A percentile compares a stretch with the other conserved stretches of the same genome.
phyloP scores from a whole-genome alignment of 2,329 filamentous ascomycete genomes.

The Rachicladosporium sp. region DNA sequence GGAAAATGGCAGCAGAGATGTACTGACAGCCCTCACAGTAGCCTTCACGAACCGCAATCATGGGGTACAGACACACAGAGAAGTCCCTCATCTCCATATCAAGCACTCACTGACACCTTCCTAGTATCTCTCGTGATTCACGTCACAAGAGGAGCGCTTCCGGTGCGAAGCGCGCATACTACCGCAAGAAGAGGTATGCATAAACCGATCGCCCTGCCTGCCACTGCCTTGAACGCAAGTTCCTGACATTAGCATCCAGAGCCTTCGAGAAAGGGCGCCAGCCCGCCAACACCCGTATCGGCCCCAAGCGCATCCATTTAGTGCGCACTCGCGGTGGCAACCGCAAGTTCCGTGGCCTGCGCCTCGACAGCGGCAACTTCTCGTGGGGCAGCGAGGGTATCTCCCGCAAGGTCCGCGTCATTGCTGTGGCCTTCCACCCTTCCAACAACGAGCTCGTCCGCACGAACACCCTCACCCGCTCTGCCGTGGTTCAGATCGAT shows the following conservation, averaged over 20 bases:
- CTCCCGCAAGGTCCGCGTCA: slow-evolving; percentile 98
- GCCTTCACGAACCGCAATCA: slow-evolving; percentile 38
- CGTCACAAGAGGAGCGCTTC: slow-evolving; percentile 99
- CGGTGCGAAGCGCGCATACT: slow-evolving; percentile 70
- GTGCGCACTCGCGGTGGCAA: slow-evolving; percentile 97
- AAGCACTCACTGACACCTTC: slow-evolving; percentile 24
- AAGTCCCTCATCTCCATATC: slow-evolving; percentile 4
- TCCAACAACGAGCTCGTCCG: slow-evolving; percentile 99
- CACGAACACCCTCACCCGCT: slow-evolving; percentile 99
- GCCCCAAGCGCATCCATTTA: slow-evolving; percentile 88
- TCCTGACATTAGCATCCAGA: slow-evolving; percentile 50
- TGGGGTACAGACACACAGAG: slow-evolving; percentile 34
- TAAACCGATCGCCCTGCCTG: slow-evolving; percentile 36
- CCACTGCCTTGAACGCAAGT: slow-evolving; percentile 7
- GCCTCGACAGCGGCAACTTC: slow-evolving; percentile 98
- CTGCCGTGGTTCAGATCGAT: slow-evolving; percentile 96
- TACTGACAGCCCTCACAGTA: slow-evolving; percentile 9
- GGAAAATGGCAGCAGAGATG: not conserved
- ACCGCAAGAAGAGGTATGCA: slow-evolving; percentile 48
- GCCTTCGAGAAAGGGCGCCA: slow-evolving; percentile 99
- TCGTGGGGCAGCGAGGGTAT: slow-evolving; percentile 97
- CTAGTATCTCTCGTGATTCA: slow-evolving; percentile 96
- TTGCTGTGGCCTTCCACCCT: slow-evolving; percentile 95
- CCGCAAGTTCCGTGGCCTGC: slow-evolving; percentile 98
- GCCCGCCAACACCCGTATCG: slow-evolving; percentile 99